Base-by-base conservation (phyloP, 768 basidiomycete genomes). In the Termitomyces sp. region DNA sequence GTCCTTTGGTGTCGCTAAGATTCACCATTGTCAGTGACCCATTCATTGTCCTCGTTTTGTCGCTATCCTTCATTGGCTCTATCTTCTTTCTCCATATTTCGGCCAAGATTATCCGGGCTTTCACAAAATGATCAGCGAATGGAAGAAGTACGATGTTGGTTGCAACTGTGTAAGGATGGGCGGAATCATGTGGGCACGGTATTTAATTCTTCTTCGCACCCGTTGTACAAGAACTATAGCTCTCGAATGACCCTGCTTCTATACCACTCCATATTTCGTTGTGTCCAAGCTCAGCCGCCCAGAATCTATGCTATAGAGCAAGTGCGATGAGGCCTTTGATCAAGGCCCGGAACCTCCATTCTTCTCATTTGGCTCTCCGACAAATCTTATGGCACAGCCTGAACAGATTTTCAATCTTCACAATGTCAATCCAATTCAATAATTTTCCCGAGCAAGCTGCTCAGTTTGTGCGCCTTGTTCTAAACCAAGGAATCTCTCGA, bases 71-170 rank as follows among this genome's bases (percentile, higher is more conserved):
- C 82, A 97, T 98, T 76, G 95, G 88, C 41, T 96, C 94, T 59
- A 96, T 97, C 71, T 97, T 98, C 86, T 97, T 96, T 88, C 89
- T 97, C 44, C 95, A 98, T 73, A 96, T 97, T 72, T 89, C 93
- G 47, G 93, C 95, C 66, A 96, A 96, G 78, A 80, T 96, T 72
- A 92, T 96, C 72, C 87, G 91, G 63, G 85, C 86, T 49, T 93
- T 96, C 74, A 88, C 91, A 64, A 94, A 93, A 74, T 95, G 81
- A 76, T 64, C 33, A 36, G 28, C 36, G 35, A 26, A 60, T 44
- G 50, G 41, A 49, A 14, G 18, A 32, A 16, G 48, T 30, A 50
- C 55, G 43, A 28, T 30, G 59, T 33, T 49, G 56, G 56, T 36
- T 36, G n/a, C 41, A 20, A 43, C 8, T 43, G 52, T 36, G 38